Evolutionary conservation across 2,329 filamentous ascomycete species (phyloP).

Genomic region (Ascochyta lentis): DNA sequence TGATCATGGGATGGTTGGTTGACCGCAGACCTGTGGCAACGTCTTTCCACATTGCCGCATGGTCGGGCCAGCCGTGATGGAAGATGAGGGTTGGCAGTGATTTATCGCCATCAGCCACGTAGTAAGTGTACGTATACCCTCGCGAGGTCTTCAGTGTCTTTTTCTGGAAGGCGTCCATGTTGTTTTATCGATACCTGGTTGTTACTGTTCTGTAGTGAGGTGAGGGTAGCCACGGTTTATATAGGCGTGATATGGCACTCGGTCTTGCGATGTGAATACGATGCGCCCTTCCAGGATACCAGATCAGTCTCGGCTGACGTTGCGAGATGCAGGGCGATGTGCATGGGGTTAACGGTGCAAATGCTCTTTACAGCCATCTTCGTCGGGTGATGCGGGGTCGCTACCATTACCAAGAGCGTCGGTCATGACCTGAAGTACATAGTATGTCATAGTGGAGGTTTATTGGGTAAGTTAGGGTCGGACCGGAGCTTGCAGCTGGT

Average conservation of each 20-base stretch:
- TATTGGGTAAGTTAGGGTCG: not conserved
- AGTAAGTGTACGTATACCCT: constrained; percentile 41
- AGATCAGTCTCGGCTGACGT: not conserved
- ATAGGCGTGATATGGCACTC: not conserved
- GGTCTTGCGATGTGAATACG: not conserved
- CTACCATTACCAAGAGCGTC: not conserved
- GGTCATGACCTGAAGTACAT: not conserved
- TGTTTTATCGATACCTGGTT: not conserved
- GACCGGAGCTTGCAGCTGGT: not conserved
- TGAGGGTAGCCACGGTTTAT: not conserved
- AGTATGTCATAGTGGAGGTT: constrained; percentile 11
- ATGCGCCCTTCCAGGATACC: not conserved
- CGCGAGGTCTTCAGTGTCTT: constrained; percentile 37
- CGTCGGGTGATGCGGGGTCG: constrained; percentile 1
- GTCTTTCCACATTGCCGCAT: constrained; percentile 54
- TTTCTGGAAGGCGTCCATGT: constrained; percentile 37
- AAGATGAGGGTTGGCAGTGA: constrained; percentile 36
- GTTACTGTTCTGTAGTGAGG: not conserved
- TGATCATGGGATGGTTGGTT: constrained; percentile 49
- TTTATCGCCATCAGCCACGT: constrained; percentile 25
- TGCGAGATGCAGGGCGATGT: not conserved
- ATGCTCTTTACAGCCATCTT: not conserved
- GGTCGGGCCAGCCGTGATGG: constrained; percentile 61
- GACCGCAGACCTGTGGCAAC: constrained; percentile 51
- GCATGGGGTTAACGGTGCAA: not conserved